Percentiles rank a stretch among this genome's conserved stretches.
Conservation (phyloP, 306 rosid species). For the Sphenostylis stenocarpa region DNA sequence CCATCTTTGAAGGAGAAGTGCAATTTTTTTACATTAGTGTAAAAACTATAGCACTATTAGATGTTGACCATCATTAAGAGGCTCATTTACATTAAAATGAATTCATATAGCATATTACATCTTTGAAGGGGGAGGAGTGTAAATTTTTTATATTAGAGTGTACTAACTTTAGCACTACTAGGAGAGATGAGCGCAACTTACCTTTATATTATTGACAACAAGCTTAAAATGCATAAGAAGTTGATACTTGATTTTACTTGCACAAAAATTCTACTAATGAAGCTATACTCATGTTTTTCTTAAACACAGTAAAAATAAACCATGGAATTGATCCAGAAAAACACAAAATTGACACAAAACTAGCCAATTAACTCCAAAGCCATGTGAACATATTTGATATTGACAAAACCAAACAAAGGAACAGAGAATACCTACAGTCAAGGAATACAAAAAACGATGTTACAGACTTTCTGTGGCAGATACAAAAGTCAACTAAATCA, state of each 20-base stretch:
- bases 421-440: not conserved
- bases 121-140: not conserved
- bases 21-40: not conserved
- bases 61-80: not conserved
- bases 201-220: not conserved
- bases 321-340: not conserved
- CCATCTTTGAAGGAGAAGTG: not conserved
- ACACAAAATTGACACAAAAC: not conserved
- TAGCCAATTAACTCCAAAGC: not conserved
- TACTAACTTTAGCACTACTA: not conserved
- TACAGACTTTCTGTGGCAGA: not conserved
- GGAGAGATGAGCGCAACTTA: not conserved
- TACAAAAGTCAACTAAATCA: conserved; percentile 10
- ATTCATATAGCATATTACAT: not conserved
- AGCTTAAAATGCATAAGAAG: not conserved
- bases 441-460: not conserved
- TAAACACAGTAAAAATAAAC: not conserved
- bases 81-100: not conserved
- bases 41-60: not conserved
- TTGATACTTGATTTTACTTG: not conserved
- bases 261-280: not conserved
- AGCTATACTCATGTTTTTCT: not conserved
- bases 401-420: conserved; percentile 16
- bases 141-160: not conserved
- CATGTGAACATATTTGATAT: conserved; percentile 8